Evolutionary conservation across 495 filamentous ascomycete genomes (phyloP), one percentile per base, ranked within the genome.

Genomic region (Xylaria intraflava): DNA sequence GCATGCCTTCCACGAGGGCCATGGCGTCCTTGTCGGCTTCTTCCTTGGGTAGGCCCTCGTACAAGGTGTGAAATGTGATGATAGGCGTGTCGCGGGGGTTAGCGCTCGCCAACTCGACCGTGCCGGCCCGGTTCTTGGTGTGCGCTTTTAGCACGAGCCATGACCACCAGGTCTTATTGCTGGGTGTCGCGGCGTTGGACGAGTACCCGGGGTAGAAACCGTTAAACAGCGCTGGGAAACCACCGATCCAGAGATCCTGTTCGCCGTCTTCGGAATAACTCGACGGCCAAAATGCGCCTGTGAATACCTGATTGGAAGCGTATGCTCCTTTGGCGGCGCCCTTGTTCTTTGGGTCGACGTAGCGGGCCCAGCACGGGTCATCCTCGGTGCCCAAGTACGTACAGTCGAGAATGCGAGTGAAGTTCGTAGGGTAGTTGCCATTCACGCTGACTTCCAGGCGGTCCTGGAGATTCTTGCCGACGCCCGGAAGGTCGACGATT

Each of bases 391-490:
- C 56, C 53, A 70, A 57, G 61, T 69, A 71, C 3, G 76, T 79
- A 64, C 80, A 84, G 30, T 70, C 72, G 9, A 65, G 49, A 22
- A 78, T 64, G 0, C 70, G 62, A 0, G 64, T 58, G 53, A 73
- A 78, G 60, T 77, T 64, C 16, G 61, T 43, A 22, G 76, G 72
- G 7, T 68, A 63, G 1, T 72, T 65, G 43, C 67, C 76, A 29
- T 73, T 69, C 5, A 84, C 73, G 27, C 69, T 59, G 20, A 68
- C 72, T 49, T 85, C 82, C 60, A 83, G 81, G 62, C 80, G 81
- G 57, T 87, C 82, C 49, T 86, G 82, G 1, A 87, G 68, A 62
- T 87, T 87, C n/a, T 71, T 69, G 33, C 85, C 85, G 0, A 87
- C 83, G 10, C 78, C 81, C 0, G 82, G 81, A 0, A 81, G 68